Percentiles rank a stretch among this genome's conserved stretches.
phyloP scores from a whole-genome alignment of 331 rosid species.

The Dryas integrifolia region DNA sequence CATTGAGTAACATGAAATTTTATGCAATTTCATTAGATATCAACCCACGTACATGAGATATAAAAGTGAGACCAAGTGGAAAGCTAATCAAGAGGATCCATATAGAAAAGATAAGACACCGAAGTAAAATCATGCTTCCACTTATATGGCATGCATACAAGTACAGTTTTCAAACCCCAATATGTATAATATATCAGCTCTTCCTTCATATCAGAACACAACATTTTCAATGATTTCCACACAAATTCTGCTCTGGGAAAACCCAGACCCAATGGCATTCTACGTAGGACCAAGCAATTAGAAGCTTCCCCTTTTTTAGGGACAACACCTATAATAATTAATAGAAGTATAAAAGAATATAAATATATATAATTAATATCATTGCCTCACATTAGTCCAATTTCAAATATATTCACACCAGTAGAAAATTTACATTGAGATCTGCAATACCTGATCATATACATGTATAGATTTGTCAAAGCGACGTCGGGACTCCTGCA shows the following conservation, averaged over 20 bases:
- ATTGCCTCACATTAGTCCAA: neutral
- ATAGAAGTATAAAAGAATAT: neutral
- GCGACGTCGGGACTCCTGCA: conserved; percentile 74
- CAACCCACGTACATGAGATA: conserved; percentile 9
- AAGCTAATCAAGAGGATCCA: neutral
- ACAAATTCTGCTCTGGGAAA: neutral
- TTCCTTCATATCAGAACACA: neutral
- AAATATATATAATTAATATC: neutral
- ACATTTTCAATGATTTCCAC: neutral
- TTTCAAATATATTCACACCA: neutral
- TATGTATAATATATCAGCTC: neutral
- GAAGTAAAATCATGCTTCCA: neutral
- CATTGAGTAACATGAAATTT: conserved; percentile 23
- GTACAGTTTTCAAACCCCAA: neutral
- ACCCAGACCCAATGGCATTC: neutral
- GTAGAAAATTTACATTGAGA: neutral
- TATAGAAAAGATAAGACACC: neutral
- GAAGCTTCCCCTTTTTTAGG: conserved; percentile 1
- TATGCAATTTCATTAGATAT: conserved; percentile 21
- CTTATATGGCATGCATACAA: neutral
- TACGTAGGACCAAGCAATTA: neutral
- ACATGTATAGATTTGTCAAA: conserved; percentile 74
- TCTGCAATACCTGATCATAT: conserved; percentile 79
- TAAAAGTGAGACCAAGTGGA: neutral
- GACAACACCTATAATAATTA: neutral